phyloP scores from a whole-genome alignment of 805 yeast genomes.

The Metschnikowia colocasiae region DNA sequence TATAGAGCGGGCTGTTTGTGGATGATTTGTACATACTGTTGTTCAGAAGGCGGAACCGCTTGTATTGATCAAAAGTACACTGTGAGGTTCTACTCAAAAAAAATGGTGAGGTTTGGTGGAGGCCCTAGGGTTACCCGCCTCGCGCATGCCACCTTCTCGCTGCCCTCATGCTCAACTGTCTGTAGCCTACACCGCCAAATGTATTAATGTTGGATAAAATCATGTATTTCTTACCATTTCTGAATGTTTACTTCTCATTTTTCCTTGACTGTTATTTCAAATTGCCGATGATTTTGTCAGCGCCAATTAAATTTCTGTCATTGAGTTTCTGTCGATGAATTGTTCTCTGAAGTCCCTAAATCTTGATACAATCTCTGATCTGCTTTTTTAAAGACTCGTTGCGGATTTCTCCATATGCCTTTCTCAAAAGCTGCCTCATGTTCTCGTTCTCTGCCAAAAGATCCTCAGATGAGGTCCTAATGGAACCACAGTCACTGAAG shows the following conservation, averaged over 20 bases:
- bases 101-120: constrained; percentile 13
- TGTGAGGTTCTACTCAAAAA: constrained; percentile 8
- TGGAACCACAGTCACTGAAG: constrained; percentile 12
- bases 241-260: too few relatives aligned
- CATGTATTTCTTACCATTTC: neutral
- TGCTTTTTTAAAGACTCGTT: constrained; percentile 17
- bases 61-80: constrained; percentile 4
- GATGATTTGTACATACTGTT: neutral
- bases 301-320: neutral
- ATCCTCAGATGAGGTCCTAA: constrained; percentile 13
- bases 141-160: too few relatives aligned
- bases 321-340: neutral
- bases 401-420: constrained; percentile 23
- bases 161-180: too few relatives aligned
- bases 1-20: neutral
- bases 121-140: constrained; percentile 15
- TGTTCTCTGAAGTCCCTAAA: neutral
- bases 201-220: neutral
- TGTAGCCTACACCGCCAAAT: neutral
- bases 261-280: too few relatives aligned
- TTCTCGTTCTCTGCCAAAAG: constrained; percentile 24
- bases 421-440: constrained; percentile 25
- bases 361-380: constrained; percentile 16
- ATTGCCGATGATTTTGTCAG: neutral
- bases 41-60: constrained; percentile 9